phyloP scores from a whole-genome alignment of 2,329 filamentous ascomycete genomes.

The Blastomyces silverae region DNA sequence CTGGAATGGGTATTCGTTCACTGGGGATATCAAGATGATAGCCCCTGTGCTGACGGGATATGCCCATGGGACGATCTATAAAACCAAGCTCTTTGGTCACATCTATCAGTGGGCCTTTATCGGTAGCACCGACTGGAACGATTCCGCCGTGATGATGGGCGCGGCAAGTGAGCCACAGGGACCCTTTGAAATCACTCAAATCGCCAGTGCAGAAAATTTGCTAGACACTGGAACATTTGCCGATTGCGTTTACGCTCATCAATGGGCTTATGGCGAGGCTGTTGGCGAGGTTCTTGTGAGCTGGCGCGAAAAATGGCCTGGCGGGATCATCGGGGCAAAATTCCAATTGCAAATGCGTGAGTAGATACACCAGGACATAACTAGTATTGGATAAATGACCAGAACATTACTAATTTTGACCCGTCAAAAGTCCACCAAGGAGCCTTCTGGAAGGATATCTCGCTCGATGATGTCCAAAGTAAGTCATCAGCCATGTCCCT shows the following conservation, averaged over 20 bases:
- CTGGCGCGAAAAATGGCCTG: slow-evolving; percentile 17
- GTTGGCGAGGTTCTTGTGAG: slow-evolving; percentile 18
- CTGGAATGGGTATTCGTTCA: slow-evolving; percentile 20
- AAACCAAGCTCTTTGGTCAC: slow-evolving; percentile 19
- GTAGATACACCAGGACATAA: neutral
- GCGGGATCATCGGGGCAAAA: slow-evolving; percentile 15
- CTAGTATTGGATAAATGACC: neutral
- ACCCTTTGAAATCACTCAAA: slow-evolving; percentile 17
- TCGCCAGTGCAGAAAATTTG: slow-evolving; percentile 13
- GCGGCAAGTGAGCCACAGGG: slow-evolving; percentile 15
- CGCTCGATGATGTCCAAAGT: slow-evolving; percentile 16
- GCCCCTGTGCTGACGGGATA: slow-evolving; percentile 18
- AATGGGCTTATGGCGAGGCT: slow-evolving; percentile 17
- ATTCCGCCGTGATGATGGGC: slow-evolving; percentile 15
- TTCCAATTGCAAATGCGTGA: slow-evolving; percentile 19
- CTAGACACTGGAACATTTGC: slow-evolving; percentile 6
- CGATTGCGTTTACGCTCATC: slow-evolving; percentile 18
- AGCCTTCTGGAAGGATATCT: slow-evolving; percentile 20
- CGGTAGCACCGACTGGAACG: slow-evolving; percentile 13
- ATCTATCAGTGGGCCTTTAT: slow-evolving; percentile 18
- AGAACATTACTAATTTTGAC: slow-evolving; percentile 3
- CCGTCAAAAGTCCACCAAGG: slow-evolving; percentile 16
- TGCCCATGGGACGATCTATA: slow-evolving; percentile 17
- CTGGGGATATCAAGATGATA: slow-evolving; percentile 9
- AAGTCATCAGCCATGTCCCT: neutral